These are phyloP conservation scores for Tuber aestivum DNA, from an alignment of 495 filamentous ascomycete genomes.

Conservation along the genomic window DNA sequence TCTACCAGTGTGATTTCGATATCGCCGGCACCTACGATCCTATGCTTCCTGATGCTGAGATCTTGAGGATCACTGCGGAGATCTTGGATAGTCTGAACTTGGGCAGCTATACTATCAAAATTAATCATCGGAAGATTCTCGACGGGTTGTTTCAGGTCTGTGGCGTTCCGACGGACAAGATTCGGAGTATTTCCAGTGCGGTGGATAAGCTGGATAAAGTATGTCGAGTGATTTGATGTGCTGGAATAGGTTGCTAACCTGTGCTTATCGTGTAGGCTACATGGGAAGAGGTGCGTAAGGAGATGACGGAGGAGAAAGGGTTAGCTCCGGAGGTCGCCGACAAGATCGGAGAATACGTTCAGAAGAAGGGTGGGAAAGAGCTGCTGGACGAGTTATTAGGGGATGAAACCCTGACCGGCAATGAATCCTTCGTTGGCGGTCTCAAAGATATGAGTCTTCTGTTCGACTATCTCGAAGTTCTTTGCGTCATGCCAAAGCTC, in stretches of 20 bases:
- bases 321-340: conserved; percentile 68
- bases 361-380: conserved; percentile 55
- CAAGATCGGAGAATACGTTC: conserved; percentile 75
- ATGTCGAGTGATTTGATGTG: conserved; percentile 27
- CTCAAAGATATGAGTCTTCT: conserved; percentile 75
- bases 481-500: conserved; percentile 58
- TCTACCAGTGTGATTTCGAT: conserved; percentile 98
- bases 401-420: conserved; percentile 59
- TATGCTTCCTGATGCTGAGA: conserved; percentile 97
- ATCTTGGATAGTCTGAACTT: conserved; percentile 74
- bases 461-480: conserved; percentile 73
- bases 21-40: conserved; percentile 82
- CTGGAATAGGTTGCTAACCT: conserved; percentile 11
- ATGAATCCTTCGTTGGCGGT: conserved; percentile 67
- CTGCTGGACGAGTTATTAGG: conserved; percentile 60
- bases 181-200: conserved; percentile 77
- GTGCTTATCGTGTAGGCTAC: conserved; percentile 45
- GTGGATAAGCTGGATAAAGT: conserved; percentile 96
- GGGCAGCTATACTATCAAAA: conserved; percentile 74
- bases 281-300: conserved; percentile 82
- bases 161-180: conserved; percentile 79
- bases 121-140: conserved; percentile 92
- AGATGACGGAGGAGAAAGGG: conserved; percentile 91
- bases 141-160: conserved; percentile 88
- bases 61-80: conserved; percentile 74